Base-by-base conservation (phyloP, 257 asterid genomes). In the Solanum gandarillasii region DNA sequence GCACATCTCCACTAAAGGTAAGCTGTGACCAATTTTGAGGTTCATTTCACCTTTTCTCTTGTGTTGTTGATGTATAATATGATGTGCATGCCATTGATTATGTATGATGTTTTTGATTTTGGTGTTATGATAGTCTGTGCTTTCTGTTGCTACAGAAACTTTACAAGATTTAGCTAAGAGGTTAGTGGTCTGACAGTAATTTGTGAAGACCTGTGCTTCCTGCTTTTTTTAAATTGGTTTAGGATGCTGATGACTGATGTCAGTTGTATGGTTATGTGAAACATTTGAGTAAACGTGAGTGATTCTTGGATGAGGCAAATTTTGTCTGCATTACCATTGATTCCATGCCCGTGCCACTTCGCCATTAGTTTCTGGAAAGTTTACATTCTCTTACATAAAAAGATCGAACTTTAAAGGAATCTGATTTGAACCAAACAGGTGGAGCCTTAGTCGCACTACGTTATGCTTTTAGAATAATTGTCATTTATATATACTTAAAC, bases 1-100 rank as follows among this genome's bases (percentile, higher is more conserved):
- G 87, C 92, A 88, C 73, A 89, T 88, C 88, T 43, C 84, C 58
- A 68, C 76, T 74, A 89, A 88, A 90, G 94, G 96, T 92, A 41
- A 38, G 91, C 14, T 25, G 52, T 86, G 73, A 39, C 23, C 60
- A 74, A 74, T 35, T 36, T 73, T 20, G 82, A 34, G 46, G 16
- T 73, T 20, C n/a, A 73, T 38, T 36, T 39, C 3, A 10, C 83
- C 14, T 39, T 65, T 87, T 31, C 27, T 31, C 87, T 36, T 32
- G 52, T 86, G 25, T 39, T 67, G 55, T 82, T 79, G 25, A 79
- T n/a, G 25, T 65, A 39, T 16, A 21, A 65, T 20, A 5, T 87
- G 43, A 35, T 38, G 32, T 46, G 79, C 39, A 12, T 43, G 3
- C 21, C 25, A 27, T n/a, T 43, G 67, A 79, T 27, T 27, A 27